These are phyloP conservation scores for Warburgia ugandensis DNA, from an alignment of 164 flowering plant genomes.

Conservation along the genomic window DNA sequence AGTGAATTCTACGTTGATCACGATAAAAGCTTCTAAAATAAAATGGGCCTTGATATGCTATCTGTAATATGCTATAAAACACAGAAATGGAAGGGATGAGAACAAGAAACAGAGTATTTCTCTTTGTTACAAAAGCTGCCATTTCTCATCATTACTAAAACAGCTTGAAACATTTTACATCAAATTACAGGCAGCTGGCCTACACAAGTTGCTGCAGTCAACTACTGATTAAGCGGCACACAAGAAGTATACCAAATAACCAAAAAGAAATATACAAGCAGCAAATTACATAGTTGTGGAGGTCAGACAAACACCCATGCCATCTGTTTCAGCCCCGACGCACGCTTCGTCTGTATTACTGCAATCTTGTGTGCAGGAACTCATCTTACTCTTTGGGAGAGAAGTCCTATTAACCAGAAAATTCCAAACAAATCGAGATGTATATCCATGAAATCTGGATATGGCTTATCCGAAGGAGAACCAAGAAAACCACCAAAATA, in stretches of 20 bases:
- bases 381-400: slow-evolving; percentile 20
- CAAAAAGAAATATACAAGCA: neutral
- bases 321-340: slow-evolving; percentile 49
- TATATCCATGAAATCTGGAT: slow-evolving; percentile 34
- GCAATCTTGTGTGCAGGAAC: slow-evolving; percentile 63
- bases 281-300: slow-evolving; percentile 73
- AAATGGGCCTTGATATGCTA: no score
- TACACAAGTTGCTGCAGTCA: neutral
- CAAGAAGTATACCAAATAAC: neutral
- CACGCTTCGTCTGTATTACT: slow-evolving; percentile 48
- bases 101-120: no score
- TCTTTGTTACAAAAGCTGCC: no score
- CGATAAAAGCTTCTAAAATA: no score
- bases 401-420: slow-evolving; percentile 86
- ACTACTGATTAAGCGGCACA: neutral
- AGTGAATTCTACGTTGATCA: no score
- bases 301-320: slow-evolving; percentile 62
- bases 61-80: no score
- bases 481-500: slow-evolving; percentile 81
- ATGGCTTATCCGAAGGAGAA: slow-evolving; percentile 56
- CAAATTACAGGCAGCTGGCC: neutral
- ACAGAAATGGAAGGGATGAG: no score
- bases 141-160: no score
- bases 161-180: neutral
- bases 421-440: slow-evolving; percentile 82